These are phyloP conservation scores for Acer yangbiense DNA, from an alignment of 345 rosid genomes.

Conservation along the genomic window DNA sequence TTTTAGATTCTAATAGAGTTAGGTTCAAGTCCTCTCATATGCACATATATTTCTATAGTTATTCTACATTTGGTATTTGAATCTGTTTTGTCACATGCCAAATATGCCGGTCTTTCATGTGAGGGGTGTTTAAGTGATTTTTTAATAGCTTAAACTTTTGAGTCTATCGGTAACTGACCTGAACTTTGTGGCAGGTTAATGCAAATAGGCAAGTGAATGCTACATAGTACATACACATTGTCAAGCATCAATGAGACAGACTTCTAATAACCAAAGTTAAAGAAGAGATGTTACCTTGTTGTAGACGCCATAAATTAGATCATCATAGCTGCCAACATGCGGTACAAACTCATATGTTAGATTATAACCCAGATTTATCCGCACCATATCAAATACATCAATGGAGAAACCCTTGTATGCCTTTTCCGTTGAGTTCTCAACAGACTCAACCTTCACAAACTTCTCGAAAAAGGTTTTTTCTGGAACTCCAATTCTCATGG, in stretches of 20 bases:
- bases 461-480: constrained; percentile 29
- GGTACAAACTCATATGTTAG: constrained; percentile 24
- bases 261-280: neutral
- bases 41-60: too few species aligned
- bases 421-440: neutral
- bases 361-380: neutral
- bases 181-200: too few species aligned
- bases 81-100: too few species aligned
- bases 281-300: constrained; percentile 36
- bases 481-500: constrained; percentile 45
- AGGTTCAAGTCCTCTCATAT: too few species aligned
- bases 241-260: neutral
- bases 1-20: too few species aligned
- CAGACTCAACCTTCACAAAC: constrained; percentile 33
- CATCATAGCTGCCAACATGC: constrained; percentile 31
- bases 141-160: too few species aligned
- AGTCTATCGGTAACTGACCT: too few species aligned
- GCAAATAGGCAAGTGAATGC: too few species aligned
- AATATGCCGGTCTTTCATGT: too few species aligned
- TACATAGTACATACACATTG: too few species aligned
- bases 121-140: too few species aligned
- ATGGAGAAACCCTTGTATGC: constrained; percentile 39
- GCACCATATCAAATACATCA: constrained; percentile 25
- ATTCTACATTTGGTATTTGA: too few species aligned
- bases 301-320: constrained; percentile 30